Evolutionary conservation across 2,329 filamentous ascomycete species (phyloP).

Genomic region (Colletotrichum cordylinicola): DNA sequence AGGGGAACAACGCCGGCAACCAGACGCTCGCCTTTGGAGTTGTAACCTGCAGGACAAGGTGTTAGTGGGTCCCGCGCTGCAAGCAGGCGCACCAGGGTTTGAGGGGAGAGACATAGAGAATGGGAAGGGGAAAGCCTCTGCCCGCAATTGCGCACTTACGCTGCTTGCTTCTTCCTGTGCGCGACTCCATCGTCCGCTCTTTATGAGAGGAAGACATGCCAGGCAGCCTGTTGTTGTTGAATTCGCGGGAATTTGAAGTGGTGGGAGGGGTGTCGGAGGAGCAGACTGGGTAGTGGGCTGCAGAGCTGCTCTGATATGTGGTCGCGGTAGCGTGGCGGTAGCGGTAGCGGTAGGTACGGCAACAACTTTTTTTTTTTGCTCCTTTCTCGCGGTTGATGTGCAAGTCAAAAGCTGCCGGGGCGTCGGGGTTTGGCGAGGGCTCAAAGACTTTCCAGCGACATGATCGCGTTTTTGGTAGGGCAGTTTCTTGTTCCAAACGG

Average conservation of each 20-base stretch:
- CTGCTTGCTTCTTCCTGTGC: slow-evolving; percentile 80
- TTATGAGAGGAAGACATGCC: slow-evolving; percentile 26
- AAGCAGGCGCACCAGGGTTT: slow-evolving; percentile 22
- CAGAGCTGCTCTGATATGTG: slow-evolving; percentile 9
- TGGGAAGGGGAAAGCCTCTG: slow-evolving; percentile 4
- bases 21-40: slow-evolving; percentile 87
- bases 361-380: slow-evolving; percentile 5
- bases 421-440: slow-evolving; percentile 1
- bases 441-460: slow-evolving; percentile 23
- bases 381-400: neutral
- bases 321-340: neutral
- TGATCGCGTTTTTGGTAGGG: slow-evolving; percentile 15
- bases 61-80: slow-evolving; percentile 39
- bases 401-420: slow-evolving; percentile 6
- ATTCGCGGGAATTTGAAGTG: neutral
- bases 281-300: neutral
- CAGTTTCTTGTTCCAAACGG: neutral
- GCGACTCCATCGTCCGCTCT: slow-evolving; percentile 71
- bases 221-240: neutral
- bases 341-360: slow-evolving; percentile 3
- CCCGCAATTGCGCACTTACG: slow-evolving; percentile 61
- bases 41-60: slow-evolving; percentile 74
- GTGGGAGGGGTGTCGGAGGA: slow-evolving; percentile 2
- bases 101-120: slow-evolving; percentile 2
- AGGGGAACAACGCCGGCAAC: slow-evolving; percentile 95